Conservation (phyloP, 768 basidiomycete species). For the Collybia nuda region DNA sequence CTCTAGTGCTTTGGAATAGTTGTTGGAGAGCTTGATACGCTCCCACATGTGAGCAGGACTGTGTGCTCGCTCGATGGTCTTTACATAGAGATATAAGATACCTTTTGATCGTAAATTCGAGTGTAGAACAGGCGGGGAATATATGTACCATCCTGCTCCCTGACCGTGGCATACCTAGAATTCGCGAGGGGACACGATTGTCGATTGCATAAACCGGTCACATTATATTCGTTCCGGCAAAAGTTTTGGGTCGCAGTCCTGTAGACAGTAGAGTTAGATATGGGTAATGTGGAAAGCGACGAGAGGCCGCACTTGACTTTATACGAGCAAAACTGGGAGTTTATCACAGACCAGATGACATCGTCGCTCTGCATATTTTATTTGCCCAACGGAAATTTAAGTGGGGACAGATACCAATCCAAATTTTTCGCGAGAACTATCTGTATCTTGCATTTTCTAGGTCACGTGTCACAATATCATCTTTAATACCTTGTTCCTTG, state of each 20-base stretch:
- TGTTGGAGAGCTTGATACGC: constrained; percentile 86
- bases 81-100: constrained; percentile 88
- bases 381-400: no score
- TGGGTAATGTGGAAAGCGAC: not conserved
- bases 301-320: constrained; percentile 88
- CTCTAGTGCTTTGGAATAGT: constrained; percentile 92
- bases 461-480: no score
- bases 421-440: no score
- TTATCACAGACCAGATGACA: constrained; percentile 97
- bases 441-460: no score
- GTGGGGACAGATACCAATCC: no score
- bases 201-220: constrained; percentile 92
- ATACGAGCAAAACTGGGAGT: constrained; percentile 95
- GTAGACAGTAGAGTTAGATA: constrained; percentile 15
- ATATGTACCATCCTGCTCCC: constrained; percentile 84
- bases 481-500: no score
- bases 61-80: constrained; percentile 97
- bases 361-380: constrained; percentile 88
- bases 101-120: constrained; percentile 41
- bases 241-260: constrained; percentile 97
- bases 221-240: constrained; percentile 98
- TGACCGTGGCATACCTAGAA: constrained; percentile 95
- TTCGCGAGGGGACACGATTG: constrained; percentile 99
- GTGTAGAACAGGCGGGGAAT: not conserved
- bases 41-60: constrained; percentile 99